Base-by-base conservation (phyloP, 805 yeast genomes). In the Spathaspora gorwiae region DNA sequence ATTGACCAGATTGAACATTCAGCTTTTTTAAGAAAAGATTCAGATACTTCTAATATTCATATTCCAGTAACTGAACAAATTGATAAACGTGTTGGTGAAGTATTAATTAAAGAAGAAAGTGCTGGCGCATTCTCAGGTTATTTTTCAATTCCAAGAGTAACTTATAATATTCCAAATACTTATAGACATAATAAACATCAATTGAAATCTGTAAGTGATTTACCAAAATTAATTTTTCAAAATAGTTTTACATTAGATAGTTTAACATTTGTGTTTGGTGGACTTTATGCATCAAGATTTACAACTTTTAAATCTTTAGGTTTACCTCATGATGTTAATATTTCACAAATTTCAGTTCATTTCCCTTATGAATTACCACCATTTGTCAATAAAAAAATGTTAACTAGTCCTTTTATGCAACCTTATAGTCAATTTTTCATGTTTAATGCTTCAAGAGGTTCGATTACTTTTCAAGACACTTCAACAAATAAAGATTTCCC, bases 341-440 rank as follows among this genome's bases (percentile, higher is more conserved):
- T 61, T 2, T 51, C 57, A 6, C 57, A 53, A 26, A 61, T 71
- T 10, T 67, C 73, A 3, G 68, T 70, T 2, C 59, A 65, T 34
- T 63, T 71, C 33, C 66, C 72, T 7, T 60, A 63, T 35, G 66
- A 64, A 11, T 49, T 68, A 35, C 76, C 76, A 1, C 74, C 75
- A 3, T 61, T 57, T 44, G 65, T 67, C 39, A 73, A 52, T 52
- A 62, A 47, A 53, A 66, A 54, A 52, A 62, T 62, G 42, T 54
- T 56, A 57, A 68, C 41, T 57, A 74, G 59, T 61, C 79, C 63
- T 54, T 57, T 70, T 68, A 47, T 65, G 75, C 46, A 81, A 76
- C 61, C 54, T 26, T 65, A 67, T 47, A 44, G 47, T 10, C 48
- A 54, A 29, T 59, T 69, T 33, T 50, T 53, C 40, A 42, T 54